Conservation (phyloP, 768 basidiomycete species). For the Kwoniella sp. region DNA sequence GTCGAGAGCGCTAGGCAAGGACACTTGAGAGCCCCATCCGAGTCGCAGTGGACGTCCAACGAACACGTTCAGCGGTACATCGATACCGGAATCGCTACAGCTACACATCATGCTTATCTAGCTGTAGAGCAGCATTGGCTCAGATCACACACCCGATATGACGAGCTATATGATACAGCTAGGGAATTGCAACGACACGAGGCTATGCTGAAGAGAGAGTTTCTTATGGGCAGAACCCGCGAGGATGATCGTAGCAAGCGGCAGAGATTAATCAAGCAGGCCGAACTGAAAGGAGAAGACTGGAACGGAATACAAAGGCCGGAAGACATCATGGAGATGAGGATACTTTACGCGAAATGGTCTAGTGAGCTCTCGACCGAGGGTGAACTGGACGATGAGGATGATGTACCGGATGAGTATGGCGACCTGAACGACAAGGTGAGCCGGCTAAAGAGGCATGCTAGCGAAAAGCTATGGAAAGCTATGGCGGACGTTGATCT, state of each 20-base stretch:
- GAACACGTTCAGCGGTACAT: constrained; percentile 3
- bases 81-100: not conserved
- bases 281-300: constrained; percentile 13
- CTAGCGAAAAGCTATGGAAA: no score
- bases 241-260: not conserved
- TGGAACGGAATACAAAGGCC: not conserved
- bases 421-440: constrained; percentile 2
- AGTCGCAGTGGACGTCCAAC: not conserved
- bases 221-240: not conserved
- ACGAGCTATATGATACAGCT: constrained; percentile 5
- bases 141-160: constrained; percentile 9
- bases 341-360: not conserved
- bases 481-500: no score
- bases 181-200: constrained; percentile 8
- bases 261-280: constrained; percentile 1
- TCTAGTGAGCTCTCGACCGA: not conserved
- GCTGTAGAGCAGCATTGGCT: constrained; percentile 17
- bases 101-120: not conserved
- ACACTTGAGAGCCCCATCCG: no score
- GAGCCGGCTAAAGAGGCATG: no score
- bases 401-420: constrained; percentile 3
- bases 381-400: constrained; percentile 1
- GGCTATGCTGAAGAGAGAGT: not conserved
- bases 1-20: no score
- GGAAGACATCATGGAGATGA: constrained; percentile 5